These are phyloP conservation scores for Periconia sp. DNA, from an alignment of 2,329 filamentous ascomycete genomes.

Conservation along the genomic window DNA sequence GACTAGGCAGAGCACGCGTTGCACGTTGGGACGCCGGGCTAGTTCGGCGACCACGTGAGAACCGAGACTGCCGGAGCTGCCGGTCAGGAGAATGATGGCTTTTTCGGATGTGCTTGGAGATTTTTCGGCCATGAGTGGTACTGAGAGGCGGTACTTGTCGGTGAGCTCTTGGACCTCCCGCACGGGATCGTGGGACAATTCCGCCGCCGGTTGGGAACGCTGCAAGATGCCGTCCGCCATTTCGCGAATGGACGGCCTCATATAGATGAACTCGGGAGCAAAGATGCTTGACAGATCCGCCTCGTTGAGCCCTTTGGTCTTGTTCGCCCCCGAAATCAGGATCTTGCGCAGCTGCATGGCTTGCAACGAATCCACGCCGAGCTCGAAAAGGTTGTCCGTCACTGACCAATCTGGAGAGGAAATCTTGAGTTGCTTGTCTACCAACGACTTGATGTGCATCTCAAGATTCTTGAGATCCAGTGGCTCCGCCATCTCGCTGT, in stretches of 20 bases:
- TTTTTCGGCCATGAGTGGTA: no score
- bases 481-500: neutral
- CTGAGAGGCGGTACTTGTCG: neutral
- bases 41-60: neutral
- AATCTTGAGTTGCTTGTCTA: neutral
- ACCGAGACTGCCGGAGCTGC: neutral
- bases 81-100: neutral
- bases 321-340: neutral
- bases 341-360: neutral
- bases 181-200: no score
- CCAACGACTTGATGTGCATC: neutral
- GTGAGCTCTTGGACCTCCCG: neutral
- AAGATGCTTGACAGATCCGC: no score
- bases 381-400: neutral
- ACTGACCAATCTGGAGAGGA: neutral
- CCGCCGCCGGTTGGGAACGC: neutral
- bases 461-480: neutral
- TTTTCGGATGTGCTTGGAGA: neutral
- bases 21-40: neutral
- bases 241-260: neutral
- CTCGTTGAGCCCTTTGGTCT: neutral
- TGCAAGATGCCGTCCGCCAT: neutral
- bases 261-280: neutral
- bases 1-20: no score
- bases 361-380: neutral